Base-by-base conservation (phyloP, 1,139 yeast genomes). In the Pichia sp. region DNA sequence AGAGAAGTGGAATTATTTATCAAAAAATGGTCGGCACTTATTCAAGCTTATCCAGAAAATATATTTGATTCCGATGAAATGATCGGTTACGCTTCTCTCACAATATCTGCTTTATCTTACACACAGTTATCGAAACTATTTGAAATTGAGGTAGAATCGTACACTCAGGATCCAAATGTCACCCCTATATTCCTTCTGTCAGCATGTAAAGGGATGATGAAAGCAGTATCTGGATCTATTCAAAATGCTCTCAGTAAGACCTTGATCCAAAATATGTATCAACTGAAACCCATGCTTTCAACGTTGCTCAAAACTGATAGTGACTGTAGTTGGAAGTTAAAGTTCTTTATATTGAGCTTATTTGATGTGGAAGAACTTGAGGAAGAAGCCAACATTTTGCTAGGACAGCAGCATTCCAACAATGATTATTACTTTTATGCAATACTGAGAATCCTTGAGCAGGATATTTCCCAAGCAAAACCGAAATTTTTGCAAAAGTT, bases 1-100 rank as follows among this genome's bases (percentile, higher is more conserved):
- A 79, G 93, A 72, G 90, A 85, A 53, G 71, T 83, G 46, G 70
- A 69, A 9, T 67, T 69, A 4, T 85, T 86, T 60, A 72, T 82
- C 50, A 67, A 70, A 0, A 66, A 75, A 14, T 84, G 87, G 85
- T 69, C 72, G 14, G 53, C 62, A 2, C 71, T 75, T 4, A 69
- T 76, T 10, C 27, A 29, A 6, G 7, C 36, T 14, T 41, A 17
- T 54, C 64, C 45, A 79, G 72, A 61, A 44, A 24, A 56, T 57
- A 9, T 55, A 4, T 43, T 62, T 27, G 53, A 56, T 9, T 64
- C 72, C 2, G 60, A 62, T 2, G 64, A 63, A 2, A 74, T 79
- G 48, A 61, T 75, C 0, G 59, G 64, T 1, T 58, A 68, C 3
- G 75, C 83, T 2, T 67, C 87, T 0, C 60, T 64, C 2, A 67